Evolutionary conservation across 1,284 basidiomycete genomes (phyloP).

Genomic region (Neolentinus lepideus): DNA sequence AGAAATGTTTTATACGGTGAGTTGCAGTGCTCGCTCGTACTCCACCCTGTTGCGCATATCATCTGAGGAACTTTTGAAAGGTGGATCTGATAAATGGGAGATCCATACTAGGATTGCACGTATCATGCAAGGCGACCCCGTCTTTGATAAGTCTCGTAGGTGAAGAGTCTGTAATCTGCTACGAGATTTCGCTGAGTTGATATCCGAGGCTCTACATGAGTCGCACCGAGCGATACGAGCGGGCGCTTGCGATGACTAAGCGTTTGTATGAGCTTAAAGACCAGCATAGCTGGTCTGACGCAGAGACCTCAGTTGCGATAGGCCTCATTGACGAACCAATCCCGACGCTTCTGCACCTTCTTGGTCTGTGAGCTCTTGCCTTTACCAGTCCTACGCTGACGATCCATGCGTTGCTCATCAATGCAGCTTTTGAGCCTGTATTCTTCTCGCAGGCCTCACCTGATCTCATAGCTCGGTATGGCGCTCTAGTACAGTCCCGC

Average conservation of each 20-base stretch:
- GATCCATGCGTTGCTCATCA: conserved; percentile 5
- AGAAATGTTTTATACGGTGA: not conserved
- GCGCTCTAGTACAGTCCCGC: conserved; percentile 37
- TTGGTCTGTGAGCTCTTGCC: conserved; percentile 33
- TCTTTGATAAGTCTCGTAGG: conserved; percentile 59
- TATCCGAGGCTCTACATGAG: conserved; percentile 40
- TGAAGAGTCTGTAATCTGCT: not conserved
- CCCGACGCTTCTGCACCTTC: conserved; percentile 46
- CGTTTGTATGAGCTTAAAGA: conserved; percentile 51
- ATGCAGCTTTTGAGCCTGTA: conserved; percentile 61
- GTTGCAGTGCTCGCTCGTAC: not conserved
- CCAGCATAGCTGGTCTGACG: conserved; percentile 41
- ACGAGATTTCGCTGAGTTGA: not conserved
- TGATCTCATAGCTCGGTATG: conserved; percentile 42
- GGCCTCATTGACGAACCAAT: conserved; percentile 42
- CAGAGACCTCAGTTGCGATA: conserved; percentile 38
- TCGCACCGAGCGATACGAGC: conserved; percentile 41
- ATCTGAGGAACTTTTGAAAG: conserved; percentile 23
- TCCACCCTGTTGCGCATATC: not conserved
- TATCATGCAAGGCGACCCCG: conserved; percentile 47
- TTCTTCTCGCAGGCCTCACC: conserved; percentile 52
- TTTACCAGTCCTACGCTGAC: conserved; percentile 3
- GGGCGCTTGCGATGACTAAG: conserved; percentile 42
- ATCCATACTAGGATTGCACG: conserved; percentile 38
- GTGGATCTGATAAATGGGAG: conserved; percentile 39